A percentile compares a stretch with the other conserved stretches of the same genome.
phyloP scores from a whole-genome alignment of 2,329 filamentous ascomycete species.

The Calonectria pteridis region DNA sequence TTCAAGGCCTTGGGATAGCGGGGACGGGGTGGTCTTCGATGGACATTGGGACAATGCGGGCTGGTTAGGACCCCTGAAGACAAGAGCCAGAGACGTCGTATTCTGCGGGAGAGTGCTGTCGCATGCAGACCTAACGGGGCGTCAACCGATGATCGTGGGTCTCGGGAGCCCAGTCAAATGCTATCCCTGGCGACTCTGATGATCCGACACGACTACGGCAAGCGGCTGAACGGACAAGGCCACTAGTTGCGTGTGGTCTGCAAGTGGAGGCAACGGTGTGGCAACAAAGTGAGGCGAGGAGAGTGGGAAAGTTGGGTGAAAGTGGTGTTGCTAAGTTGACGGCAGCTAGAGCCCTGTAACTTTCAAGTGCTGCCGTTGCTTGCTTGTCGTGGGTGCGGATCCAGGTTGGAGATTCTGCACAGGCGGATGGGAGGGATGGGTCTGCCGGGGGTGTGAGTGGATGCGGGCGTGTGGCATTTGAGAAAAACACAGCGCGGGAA shows the following conservation, averaged over 20 bases:
- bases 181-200: slow-evolving; percentile 33
- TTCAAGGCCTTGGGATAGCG: slow-evolving; percentile 32
- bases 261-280: slow-evolving; percentile 36
- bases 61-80: slow-evolving; percentile 35
- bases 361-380: slow-evolving; percentile 21
- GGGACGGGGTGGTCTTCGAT: slow-evolving; percentile 31
- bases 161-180: slow-evolving; percentile 39
- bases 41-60: slow-evolving; percentile 29
- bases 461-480: slow-evolving; percentile 31
- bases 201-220: slow-evolving; percentile 34
- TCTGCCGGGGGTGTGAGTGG: slow-evolving; percentile 28
- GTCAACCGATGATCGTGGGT: slow-evolving; percentile 46
- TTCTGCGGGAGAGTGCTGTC: slow-evolving; percentile 39
- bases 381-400: slow-evolving; percentile 24
- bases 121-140: slow-evolving; percentile 41
- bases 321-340: slow-evolving; percentile 25
- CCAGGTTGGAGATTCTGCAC: slow-evolving; percentile 25
- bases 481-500: slow-evolving; percentile 26
- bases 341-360: slow-evolving; percentile 16
- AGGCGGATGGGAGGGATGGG: slow-evolving; percentile 27
- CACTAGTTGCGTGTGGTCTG: slow-evolving; percentile 38
- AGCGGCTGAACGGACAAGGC: slow-evolving; percentile 35
- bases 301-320: slow-evolving; percentile 19
- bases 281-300: slow-evolving; percentile 23
- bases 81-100: slow-evolving; percentile 35